phyloP scores from a whole-genome alignment of 768 basidiomycete species.

The Xerocomus potaroensis region DNA sequence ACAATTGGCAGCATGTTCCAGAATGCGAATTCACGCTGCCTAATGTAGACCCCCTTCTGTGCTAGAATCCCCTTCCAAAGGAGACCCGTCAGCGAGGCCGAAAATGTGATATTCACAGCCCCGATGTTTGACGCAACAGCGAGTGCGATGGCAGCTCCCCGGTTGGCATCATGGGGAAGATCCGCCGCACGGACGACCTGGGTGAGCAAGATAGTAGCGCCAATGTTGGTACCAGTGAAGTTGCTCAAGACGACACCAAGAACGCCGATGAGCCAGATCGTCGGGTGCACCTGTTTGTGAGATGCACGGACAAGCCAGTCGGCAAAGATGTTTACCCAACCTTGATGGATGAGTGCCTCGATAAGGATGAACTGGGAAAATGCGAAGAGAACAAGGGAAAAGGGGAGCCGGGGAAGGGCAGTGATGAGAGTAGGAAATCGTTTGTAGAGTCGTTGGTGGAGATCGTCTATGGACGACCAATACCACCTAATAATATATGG shows the following conservation, averaged over 20 bases:
- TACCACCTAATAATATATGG: neutral
- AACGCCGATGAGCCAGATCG: slow-evolving; percentile 66
- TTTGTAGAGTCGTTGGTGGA: slow-evolving; percentile 11
- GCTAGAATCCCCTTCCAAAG: slow-evolving; percentile 74
- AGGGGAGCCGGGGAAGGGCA: slow-evolving; percentile 66
- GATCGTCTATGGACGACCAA: neutral
- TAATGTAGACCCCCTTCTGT: slow-evolving; percentile 67
- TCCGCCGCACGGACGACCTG: slow-evolving; percentile 60
- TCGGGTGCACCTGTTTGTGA: slow-evolving; percentile 38
- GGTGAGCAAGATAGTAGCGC: slow-evolving; percentile 84
- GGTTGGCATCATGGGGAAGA: slow-evolving; percentile 32
- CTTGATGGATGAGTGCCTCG: slow-evolving; percentile 72
- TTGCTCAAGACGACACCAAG: slow-evolving; percentile 76
- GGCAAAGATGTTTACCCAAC: slow-evolving; percentile 86
- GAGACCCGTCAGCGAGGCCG: slow-evolving; percentile 83
- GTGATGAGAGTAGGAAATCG: slow-evolving; percentile 71
- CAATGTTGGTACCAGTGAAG: slow-evolving; percentile 85
- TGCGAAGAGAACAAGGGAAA: slow-evolving; percentile 83
- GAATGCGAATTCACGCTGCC: slow-evolving; percentile 58
- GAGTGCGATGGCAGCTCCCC: slow-evolving; percentile 65
- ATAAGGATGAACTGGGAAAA: slow-evolving; percentile 95
- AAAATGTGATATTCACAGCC: slow-evolving; percentile 85
- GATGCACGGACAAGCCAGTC: slow-evolving; percentile 55
- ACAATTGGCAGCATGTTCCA: slow-evolving; percentile 69
- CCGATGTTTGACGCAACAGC: slow-evolving; percentile 89